phyloP scores from a whole-genome alignment of 306 rosid genomes.

The Lathyrus tuberosus region DNA sequence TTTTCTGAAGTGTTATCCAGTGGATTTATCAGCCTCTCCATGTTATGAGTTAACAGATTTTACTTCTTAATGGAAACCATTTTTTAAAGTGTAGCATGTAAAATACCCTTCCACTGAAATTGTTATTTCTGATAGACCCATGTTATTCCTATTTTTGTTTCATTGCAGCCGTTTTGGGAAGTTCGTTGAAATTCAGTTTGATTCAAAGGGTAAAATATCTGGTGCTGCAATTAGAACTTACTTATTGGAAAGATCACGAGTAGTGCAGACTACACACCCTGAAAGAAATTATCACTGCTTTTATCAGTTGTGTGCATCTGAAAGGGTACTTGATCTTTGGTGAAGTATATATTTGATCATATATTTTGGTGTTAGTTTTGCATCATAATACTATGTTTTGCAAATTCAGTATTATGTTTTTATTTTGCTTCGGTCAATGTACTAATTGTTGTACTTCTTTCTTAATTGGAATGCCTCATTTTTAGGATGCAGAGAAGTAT shows the following conservation, averaged over 20 bases:
- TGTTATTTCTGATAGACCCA: constrained; percentile 16
- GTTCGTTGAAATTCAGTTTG: constrained; percentile 97
- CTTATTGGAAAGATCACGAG: constrained; percentile 94
- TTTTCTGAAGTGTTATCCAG: constrained; percentile 18
- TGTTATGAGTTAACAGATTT: constrained; percentile 10
- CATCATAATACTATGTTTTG: constrained; percentile 33
- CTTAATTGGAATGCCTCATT: constrained; percentile 40
- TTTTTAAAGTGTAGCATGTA: not conserved
- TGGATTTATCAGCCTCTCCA: constrained; percentile 16
- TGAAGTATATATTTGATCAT: constrained; percentile 15
- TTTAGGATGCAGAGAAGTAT: constrained; percentile 89
- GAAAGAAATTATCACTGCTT: constrained; percentile 98
- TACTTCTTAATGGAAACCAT: constrained; percentile 15
- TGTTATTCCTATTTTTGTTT: constrained; percentile 28
- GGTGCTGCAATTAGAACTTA: constrained; percentile 99
- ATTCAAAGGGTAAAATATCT: constrained; percentile 92
- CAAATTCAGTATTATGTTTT: constrained; percentile 24
- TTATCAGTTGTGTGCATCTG: constrained; percentile 91
- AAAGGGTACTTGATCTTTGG: constrained; percentile 61
- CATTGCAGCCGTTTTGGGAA: constrained; percentile 90
- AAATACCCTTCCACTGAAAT: constrained; percentile 25
- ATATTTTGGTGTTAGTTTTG: constrained; percentile 16
- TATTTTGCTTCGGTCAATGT: constrained; percentile 32
- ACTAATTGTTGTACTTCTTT: constrained; percentile 37
- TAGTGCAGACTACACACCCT: constrained; percentile 88